Evolutionary conservation across 2,329 filamentous ascomycete genomes (phyloP), one percentile per base, ranked within the genome.

Genomic region (Xylaria sp.): DNA sequence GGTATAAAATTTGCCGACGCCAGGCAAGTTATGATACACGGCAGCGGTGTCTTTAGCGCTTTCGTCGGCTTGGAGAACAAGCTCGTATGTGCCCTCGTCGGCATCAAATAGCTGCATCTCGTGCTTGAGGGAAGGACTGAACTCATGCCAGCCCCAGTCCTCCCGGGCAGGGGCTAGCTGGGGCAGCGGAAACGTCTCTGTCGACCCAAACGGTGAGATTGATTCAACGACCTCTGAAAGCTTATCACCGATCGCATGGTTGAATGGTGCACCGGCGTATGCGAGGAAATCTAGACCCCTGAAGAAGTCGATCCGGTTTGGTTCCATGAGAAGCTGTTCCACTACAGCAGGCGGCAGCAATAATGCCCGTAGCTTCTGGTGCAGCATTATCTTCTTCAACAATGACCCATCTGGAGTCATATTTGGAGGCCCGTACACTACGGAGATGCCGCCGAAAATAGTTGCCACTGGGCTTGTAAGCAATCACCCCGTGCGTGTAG

Each of bases 101-200:
- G 17, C 20, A 21, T 63, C 59, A 39, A 54, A 61, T 3, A 13
- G 21, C 19, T 62, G 57, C 66, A 74, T 70, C 19, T 71, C 60
- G 26, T 70, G 57, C 29, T 62, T 62, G 24, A 61, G 55, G n/a
- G 42, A 17, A 1, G 70, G 65, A n/a, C 65, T 66, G 63, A 70
- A 73, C 46, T 73, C 70, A 7, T 71, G 66, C 46, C 66, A 74
- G 2, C 18, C 40, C 71, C 70, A 73, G 19, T 73, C 66, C 11
- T 66, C 61, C 2, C 45, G 54, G 0, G 39, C 1, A 7, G 44
- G 41, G 2, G 44, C 47, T 0, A 68, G 38, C 47, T 68, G 57
- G 0, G 66, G 66, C 2, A 58, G 26, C 1, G 50, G 38, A 19
- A 52, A 58, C 0, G 49, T 60, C 41, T 68, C 65, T 1, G 66